Base-by-base conservation (phyloP, 148 eudicot species). In the Simmondsia chinensis region DNA sequence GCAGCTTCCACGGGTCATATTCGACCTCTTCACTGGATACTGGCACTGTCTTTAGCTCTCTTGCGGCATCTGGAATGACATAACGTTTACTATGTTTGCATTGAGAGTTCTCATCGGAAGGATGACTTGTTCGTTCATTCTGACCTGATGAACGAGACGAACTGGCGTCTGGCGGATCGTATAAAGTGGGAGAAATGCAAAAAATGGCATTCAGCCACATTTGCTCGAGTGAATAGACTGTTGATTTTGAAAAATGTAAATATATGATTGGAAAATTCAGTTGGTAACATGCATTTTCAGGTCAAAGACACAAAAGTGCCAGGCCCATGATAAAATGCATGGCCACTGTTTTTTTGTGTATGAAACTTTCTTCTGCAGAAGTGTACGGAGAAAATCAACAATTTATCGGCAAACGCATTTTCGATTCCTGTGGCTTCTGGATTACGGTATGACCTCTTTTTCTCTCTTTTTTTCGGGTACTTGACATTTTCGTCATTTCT, bases 281-380 rank as follows among this genome's bases (percentile, higher is more conserved):
- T 65, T 56, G 79, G 72, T 20, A 56, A 39, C 59, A 47, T 58
- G 87, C 86, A 73, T 65, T 61, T 72, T 54, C 49, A 54, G 89
- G 94, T 80, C 94, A 54, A 83, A 83, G 94, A 77, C 83, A 74
- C 82, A 71, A 46, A 66, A 80, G 91, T 83, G 94, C 72, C 97
- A 64, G 97, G 97, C 94, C 91, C 27, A 59, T 41, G 57, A 47
- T 67, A 48, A 66, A 63, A 52, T 71, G 85, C 75, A 68, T 26
- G 18, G 57, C 79, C 56, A 20, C 68, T 59, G 36, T 46, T 61
- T 37, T 43, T 65, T n/a, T n/a, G n/a, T n/a, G n/a, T n/a, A n/a
- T n/a, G n/a, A n/a, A n/a, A n/a, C n/a, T n/a, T n/a, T n/a, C n/a
- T n/a, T n/a, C n/a, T n/a, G n/a, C n/a, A n/a, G n/a, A n/a, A n/a